A percentile compares a stretch with the other conserved stretches of the same genome.
Conservation (phyloP, 2,329 filamentous ascomycete species). For the Neopestalotiopsis rosae region DNA sequence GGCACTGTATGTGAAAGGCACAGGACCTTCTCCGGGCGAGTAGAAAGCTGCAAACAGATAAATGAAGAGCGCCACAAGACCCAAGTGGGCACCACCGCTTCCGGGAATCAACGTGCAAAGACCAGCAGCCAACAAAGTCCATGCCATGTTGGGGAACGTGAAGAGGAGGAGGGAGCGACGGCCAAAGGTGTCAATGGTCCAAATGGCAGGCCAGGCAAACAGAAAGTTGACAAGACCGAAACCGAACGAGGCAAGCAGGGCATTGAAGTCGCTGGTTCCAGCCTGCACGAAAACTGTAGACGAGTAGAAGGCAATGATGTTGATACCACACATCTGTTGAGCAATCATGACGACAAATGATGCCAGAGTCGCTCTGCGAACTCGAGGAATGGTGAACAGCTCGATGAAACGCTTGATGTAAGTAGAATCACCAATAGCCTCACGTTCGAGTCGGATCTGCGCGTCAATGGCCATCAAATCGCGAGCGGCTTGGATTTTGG, state of each 20-base stretch:
- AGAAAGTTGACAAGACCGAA: constrained; percentile 71
- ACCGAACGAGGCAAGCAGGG: constrained; percentile 67
- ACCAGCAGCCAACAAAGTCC: constrained; percentile 62
- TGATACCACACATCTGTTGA: constrained; percentile 68
- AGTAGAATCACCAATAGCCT: constrained; percentile 19
- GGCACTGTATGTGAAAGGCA: constrained; percentile 68
- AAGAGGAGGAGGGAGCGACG: constrained; percentile 66
- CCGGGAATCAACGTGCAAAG: constrained; percentile 54
- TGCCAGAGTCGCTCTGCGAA: constrained; percentile 75
- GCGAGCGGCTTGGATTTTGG: constrained; percentile 57
- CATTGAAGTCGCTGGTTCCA: constrained; percentile 58
- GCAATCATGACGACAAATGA: constrained; percentile 82
- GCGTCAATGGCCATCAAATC: constrained; percentile 57
- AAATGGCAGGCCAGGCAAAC: constrained; percentile 68
- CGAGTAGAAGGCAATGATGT: constrained; percentile 59
- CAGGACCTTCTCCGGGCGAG: constrained; percentile 65
- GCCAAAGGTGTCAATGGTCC: constrained; percentile 72
- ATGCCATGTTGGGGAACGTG: constrained; percentile 70
- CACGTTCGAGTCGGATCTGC: constrained; percentile 19
- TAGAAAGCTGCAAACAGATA: constrained; percentile 64
- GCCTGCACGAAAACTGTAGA: constrained; percentile 66
- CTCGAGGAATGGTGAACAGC: constrained; percentile 71
- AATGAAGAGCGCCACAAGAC: constrained; percentile 58
- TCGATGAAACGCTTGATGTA: constrained; percentile 53
- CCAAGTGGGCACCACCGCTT: constrained; percentile 33